These are phyloP conservation scores for Moringa oleifera DNA, from an alignment of 345 rosid genomes.

Conservation along the genomic window DNA sequence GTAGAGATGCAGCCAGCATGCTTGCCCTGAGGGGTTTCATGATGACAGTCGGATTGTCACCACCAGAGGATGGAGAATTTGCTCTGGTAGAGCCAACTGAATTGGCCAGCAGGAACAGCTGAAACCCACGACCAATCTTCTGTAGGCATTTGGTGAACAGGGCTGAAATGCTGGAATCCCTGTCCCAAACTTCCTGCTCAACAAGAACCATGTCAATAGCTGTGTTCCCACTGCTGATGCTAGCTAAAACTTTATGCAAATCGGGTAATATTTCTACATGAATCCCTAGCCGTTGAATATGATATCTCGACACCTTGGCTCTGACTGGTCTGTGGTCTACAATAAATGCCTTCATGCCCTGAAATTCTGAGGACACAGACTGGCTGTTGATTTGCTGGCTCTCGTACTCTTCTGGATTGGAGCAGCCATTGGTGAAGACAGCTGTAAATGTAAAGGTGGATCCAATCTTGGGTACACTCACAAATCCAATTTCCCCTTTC, in stretches of 20 bases:
- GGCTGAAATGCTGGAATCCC: constrained; percentile 38
- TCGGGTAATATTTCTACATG: constrained; percentile 53
- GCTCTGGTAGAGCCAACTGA: constrained; percentile 34
- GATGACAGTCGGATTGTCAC: constrained; percentile 39
- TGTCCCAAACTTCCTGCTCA: constrained; percentile 85
- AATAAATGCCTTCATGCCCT: constrained; percentile 67
- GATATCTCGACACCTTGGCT: constrained; percentile 73
- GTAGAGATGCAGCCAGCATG: constrained; percentile 77
- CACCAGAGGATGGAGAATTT: constrained; percentile 18
- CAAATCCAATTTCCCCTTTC: constrained; percentile 92
- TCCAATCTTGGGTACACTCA: constrained; percentile 67
- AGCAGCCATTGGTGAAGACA: constrained; percentile 47
- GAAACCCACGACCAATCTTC: constrained; percentile 22
- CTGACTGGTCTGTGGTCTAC: constrained; percentile 72
- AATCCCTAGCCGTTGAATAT: constrained; percentile 74
- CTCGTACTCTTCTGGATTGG: constrained; percentile 34
- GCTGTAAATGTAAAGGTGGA: constrained; percentile 95
- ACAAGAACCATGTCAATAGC: constrained; percentile 53
- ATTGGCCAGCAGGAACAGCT: constrained; percentile 58
- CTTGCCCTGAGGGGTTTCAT: constrained; percentile 85
- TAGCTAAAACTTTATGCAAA: constrained; percentile 39
- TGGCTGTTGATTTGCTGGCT: constrained; percentile 42
- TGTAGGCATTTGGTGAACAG: constrained; percentile 33
- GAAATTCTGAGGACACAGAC: constrained; percentile 46
- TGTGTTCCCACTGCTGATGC: constrained; percentile 25